Percentiles rank a stretch among this genome's conserved stretches.
Evolutionary conservation across 352 stramenopile species (phyloP).

Genomic region (Saprolegnia parasitica): DNA sequence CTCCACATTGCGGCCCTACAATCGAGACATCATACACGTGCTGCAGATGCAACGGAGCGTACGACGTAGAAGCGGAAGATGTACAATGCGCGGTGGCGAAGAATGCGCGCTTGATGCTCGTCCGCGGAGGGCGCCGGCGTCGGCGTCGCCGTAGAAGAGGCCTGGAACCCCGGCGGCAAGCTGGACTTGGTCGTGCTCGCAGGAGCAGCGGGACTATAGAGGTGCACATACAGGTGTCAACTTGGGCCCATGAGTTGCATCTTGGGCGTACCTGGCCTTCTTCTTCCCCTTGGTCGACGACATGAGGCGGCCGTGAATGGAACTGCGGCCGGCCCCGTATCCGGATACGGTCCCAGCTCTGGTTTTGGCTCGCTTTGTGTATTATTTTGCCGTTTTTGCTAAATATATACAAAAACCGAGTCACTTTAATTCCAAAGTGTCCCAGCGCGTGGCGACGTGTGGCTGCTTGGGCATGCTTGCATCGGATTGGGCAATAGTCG

Average conservation of each 20-base stretch:
- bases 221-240: background rate
- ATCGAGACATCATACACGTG: background rate
- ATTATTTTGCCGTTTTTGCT: background rate
- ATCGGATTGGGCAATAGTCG: too few species aligned
- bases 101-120: constrained; percentile 47
- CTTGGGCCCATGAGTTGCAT: background rate
- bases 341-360: background rate
- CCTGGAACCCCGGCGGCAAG: constrained; percentile 19
- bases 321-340: constrained; percentile 14
- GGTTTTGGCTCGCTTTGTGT: background rate
- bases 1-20: constrained; percentile 59
- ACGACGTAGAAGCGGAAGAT: constrained; percentile 75
- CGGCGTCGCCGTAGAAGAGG: background rate
- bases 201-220: constrained; percentile 12
- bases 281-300: constrained; percentile 24
- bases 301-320: constrained; percentile 16
- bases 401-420: too few species aligned
- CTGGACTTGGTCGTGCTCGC: background rate
- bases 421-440: too few species aligned
- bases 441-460: too few species aligned
- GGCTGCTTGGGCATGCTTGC: too few species aligned
- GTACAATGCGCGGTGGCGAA: constrained; percentile 75
- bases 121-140: background rate
- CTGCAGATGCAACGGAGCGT: background rate
- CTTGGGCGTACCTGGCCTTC: constrained; percentile 13